Evolutionary conservation across 306 rosid genomes (phyloP).

Genomic region (Spatholobus suberectus): DNA sequence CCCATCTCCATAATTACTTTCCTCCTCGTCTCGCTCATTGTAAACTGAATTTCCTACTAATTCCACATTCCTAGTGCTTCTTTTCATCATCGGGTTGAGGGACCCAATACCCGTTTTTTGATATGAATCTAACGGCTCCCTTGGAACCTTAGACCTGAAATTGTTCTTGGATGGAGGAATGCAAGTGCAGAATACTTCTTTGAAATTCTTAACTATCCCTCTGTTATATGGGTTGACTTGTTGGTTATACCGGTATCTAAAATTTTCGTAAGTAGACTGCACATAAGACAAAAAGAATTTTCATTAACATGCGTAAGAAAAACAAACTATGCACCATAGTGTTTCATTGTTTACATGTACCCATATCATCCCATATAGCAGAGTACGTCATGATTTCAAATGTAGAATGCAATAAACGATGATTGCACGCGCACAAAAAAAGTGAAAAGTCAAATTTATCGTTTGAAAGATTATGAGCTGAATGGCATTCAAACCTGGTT

Average conservation of each 20-base stretch:
- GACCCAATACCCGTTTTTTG: conserved; percentile 38
- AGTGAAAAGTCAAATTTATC: neutral
- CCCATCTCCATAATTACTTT: conserved; percentile 31
- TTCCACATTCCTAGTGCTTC: conserved; percentile 49
- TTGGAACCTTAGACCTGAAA: conserved; percentile 65
- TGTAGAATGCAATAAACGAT: neutral
- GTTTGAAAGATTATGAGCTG: neutral
- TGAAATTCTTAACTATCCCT: conserved; percentile 60
- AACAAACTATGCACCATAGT: neutral
- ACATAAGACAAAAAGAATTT: conserved; percentile 31
- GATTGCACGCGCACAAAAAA: neutral
- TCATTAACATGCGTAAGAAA: neutral
- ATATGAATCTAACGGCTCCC: conserved; percentile 43
- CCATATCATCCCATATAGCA: neutral
- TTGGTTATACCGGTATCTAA: conserved; percentile 68
- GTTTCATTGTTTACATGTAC: neutral
- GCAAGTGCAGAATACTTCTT: conserved; percentile 60
- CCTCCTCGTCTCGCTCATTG: neutral
- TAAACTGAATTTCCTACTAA: conserved; percentile 38
- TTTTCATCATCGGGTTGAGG: conserved; percentile 54
- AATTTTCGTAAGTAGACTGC: conserved; percentile 85
- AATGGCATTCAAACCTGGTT: conserved; percentile 62
- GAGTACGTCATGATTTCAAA: neutral
- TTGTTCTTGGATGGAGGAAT: conserved; percentile 71
- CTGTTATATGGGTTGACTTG: conserved; percentile 62